Base-by-base conservation (phyloP, 768 basidiomycete genomes). In the Phallus indusiatus region DNA sequence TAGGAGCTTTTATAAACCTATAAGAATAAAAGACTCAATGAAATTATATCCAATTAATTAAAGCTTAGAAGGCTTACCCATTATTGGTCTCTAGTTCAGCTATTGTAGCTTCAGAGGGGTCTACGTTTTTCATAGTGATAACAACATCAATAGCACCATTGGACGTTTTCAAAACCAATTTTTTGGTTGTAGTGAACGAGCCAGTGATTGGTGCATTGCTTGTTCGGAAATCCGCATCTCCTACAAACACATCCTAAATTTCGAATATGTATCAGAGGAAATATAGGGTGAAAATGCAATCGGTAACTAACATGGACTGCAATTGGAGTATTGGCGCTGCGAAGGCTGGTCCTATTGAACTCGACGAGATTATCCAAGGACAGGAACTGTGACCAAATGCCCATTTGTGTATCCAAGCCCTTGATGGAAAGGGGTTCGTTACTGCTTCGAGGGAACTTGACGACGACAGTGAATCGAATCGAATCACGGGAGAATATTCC, bases 161-260 rank as follows among this genome's bases (percentile, higher is more conserved):
- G 20, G 71, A 62, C n/a, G 72, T 73, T 17, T 47, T 24, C 22
- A 79, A 60, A 10, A 42, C 51, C 24, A 84, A 68, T 2, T 68
- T 67, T 1, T 71, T 67, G 14, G 69, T 64, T 3, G 70, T 68
- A 24, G 72, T 72, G 67, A 74, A 80, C 17, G 58, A 61, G 2
- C 83, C 83, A 2, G 61, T 63, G 35, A 85, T 80, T 8, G 62
- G 64, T n/a, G 73, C 74, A 53, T 81, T 82, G 6, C 71, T 63
- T 1, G 78, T 78, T n/a, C 60, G 54, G 54, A 78, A 64, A 11
- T 49, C 33, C 6, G 67, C 72, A 21, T 54, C 24, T 1, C 12
- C 9, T n/a, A 42, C 62, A 62, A 4, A 68, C 70, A n/a, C 64
- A 64, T 47, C 76, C 54, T 33, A 70, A 70, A 78, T 78, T 78